Base-by-base conservation (phyloP, 2,329 filamentous ascomycete species). In the Elsinoe arachidis region DNA sequence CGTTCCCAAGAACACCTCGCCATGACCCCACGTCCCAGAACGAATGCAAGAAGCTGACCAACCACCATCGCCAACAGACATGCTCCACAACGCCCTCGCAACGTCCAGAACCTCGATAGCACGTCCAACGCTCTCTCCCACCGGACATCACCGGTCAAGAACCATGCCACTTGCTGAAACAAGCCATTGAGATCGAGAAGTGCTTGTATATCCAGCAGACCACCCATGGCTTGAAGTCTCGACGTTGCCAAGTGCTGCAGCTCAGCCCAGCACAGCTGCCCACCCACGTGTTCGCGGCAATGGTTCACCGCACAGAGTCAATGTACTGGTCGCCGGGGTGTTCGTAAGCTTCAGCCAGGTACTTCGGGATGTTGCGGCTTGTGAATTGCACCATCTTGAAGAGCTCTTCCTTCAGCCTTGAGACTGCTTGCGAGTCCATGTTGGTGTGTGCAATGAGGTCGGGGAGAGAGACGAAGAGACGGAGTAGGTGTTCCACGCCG, bases 361-460 rank as follows among this genome's bases (percentile, higher is more conserved):
- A 96, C 21, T 81, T 81, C 58, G 82, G 78, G 12, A 85, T 83
- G 66, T 92, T 84, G 64, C 86, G 87, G 59, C 85, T 82, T 57
- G 99, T 78, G 90, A 91, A 99, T 56, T 83, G 79, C 10, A 86
- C 89, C 72, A 99, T 85, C 72, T 90, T 92, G 63, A 83, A 80
- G 14, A 99, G 80, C 70, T 99, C 93, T 66, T 96, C 90, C 11
- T 90, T 86, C 23, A 97, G 82, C 47, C 90, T 87, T 61, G 86
- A 87, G 41, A 96, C 89, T 2, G 90, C 91, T 70, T 95, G 90
- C 55, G 86, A 80, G 67, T 97, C 93, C 90, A 99, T 96, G 73
- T 97, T 97, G 55, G 93, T 99, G 70, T 99, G 93, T 3, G 91
- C 91, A 61, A 97, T 85, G 39, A 97, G 83, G 69, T 99, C 93